Evolutionary conservation across 2,329 filamentous ascomycete species (phyloP).

Genomic region (Zymoseptoria pseudotritici): DNA sequence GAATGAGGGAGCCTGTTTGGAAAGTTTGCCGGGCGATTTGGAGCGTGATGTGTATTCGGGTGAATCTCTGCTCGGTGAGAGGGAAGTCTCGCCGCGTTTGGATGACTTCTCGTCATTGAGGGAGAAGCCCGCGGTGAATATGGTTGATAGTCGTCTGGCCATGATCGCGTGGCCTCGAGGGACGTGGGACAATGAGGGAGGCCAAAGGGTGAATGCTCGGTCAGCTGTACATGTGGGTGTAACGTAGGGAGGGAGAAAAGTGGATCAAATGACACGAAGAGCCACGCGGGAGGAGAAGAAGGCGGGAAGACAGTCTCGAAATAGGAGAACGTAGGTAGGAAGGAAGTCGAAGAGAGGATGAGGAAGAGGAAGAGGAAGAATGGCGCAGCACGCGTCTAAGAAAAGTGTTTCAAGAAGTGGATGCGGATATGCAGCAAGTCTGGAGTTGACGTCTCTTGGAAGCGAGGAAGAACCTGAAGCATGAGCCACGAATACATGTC

Average conservation of each 20-base stretch:
- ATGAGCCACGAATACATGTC: not conserved
- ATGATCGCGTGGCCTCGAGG: conserved; percentile 5
- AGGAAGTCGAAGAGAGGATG: not conserved
- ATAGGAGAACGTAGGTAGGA: not conserved
- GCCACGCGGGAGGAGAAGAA: not conserved
- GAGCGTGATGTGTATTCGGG: conserved; percentile 12
- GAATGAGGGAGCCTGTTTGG: conserved; percentile 16
- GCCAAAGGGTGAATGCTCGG: not conserved
- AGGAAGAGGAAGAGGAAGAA: not conserved
- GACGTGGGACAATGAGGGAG: not conserved
- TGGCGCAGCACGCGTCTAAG: not conserved
- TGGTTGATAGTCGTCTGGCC: conserved; percentile 17
- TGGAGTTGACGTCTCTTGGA: not conserved
- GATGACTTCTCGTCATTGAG: conserved; percentile 13
- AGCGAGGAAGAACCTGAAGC: not conserved
- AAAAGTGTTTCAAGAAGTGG: not conserved
- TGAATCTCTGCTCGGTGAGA: conserved; percentile 11
- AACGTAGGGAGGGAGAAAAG: not conserved
- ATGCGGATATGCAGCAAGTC: not conserved
- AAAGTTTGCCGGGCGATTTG: conserved; percentile 15
- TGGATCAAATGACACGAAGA: not conserved
- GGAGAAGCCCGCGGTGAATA: conserved; percentile 12
- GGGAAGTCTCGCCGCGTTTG: conserved; percentile 5
- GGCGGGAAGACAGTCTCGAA: not conserved
- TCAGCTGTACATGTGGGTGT: not conserved